Conservation (phyloP, 139 green algal genomes). For the Micractinium sp. region DNA sequence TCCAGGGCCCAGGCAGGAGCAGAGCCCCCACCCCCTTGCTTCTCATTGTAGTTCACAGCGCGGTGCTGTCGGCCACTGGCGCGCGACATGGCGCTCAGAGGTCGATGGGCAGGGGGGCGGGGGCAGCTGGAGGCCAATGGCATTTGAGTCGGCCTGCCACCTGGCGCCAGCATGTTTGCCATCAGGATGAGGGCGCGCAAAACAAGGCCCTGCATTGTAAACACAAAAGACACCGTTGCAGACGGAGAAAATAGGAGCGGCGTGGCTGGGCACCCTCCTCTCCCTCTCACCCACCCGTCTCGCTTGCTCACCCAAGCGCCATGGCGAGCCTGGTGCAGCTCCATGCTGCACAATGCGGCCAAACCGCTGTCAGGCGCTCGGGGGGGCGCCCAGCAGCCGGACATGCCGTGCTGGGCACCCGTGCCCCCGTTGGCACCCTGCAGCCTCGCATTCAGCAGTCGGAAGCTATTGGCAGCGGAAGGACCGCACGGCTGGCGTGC, state of each 20-base stretch:
- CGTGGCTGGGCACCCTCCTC: background rate
- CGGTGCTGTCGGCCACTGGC: constrained; percentile 1
- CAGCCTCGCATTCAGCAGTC: too few species aligned
- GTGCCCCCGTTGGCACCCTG: too few species aligned
- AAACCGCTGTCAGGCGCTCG: background rate
- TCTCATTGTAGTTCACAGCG: constrained; percentile 9
- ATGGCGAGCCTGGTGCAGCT: background rate
- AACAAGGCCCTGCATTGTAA: background rate
- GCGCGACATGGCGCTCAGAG: constrained; percentile 16
- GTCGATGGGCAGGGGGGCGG: too few species aligned
- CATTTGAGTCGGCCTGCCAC: too few species aligned
- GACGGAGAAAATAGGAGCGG: background rate
- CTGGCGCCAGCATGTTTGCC: too few species aligned
- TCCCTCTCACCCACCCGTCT: background rate
- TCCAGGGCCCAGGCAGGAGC: constrained; percentile 17
- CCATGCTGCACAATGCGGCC: background rate
- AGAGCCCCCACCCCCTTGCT: background rate
- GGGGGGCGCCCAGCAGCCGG: too few species aligned
- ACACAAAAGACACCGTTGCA: background rate
- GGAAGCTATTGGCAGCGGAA: background rate
- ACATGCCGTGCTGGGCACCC: too few species aligned
- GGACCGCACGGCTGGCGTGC: background rate
- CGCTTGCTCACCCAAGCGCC: background rate
- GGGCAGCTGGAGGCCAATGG: background rate
- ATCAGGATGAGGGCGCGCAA: background rate